Conservation (phyloP, 805 yeast genomes). For the Yamadazyma kitorensis region DNA sequence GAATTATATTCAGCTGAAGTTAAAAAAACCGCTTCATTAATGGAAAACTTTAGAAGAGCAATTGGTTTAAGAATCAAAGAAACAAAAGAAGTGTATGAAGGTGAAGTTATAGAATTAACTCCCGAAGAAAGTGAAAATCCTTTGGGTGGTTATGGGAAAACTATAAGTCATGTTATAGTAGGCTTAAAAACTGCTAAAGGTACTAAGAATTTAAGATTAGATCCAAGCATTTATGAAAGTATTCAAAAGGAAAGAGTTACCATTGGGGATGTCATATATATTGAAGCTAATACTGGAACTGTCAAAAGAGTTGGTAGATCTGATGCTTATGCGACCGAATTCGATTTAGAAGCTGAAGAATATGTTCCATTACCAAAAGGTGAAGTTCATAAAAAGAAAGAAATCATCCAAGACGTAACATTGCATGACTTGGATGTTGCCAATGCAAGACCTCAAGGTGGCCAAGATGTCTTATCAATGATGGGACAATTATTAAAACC, state of each 20-base stretch:
- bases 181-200: conserved; percentile 93
- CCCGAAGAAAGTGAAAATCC: conserved; percentile 98
- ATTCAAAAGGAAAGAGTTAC: conserved; percentile 92
- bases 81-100: conserved; percentile 96
- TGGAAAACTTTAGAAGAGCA: conserved; percentile 95
- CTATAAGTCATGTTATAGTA: conserved; percentile 89
- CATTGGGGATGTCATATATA: conserved; percentile 95
- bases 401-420: conserved; percentile 95
- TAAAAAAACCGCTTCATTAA: conserved; percentile 91
- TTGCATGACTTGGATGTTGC: conserved; percentile 96
- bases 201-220: conserved; percentile 83
- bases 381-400: conserved; percentile 97
- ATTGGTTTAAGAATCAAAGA: conserved; percentile 95
- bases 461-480: conserved; percentile 93
- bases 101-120: conserved; percentile 93
- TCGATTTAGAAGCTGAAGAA: conserved; percentile 97
- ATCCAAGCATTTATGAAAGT: conserved; percentile 89
- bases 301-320: conserved; percentile 96
- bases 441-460: conserved; percentile 94
- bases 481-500: conserved; percentile 97
- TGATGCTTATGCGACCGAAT: conserved; percentile 98
- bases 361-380: conserved; percentile 98
- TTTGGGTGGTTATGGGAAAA: conserved; percentile 95
- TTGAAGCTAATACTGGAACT: conserved; percentile 96
- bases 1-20: conserved; percentile 96